Evolutionary conservation across 2,329 filamentous ascomycete genomes (phyloP), one percentile per base, ranked within the genome.

Genomic region (Emydomyces testavorans): DNA sequence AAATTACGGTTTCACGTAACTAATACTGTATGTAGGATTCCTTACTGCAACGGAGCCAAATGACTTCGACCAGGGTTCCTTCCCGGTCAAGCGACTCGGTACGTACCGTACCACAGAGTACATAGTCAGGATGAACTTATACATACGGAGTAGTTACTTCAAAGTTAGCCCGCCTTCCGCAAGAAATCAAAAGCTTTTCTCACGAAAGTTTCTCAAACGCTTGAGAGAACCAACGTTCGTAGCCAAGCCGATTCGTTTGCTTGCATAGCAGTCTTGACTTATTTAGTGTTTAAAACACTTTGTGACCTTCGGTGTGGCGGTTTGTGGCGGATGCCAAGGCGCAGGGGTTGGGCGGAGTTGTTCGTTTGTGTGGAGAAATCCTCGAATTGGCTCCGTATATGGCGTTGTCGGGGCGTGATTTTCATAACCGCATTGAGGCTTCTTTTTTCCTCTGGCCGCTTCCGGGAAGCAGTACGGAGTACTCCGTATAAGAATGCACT

Each of bases 291-390:
- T 39, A 31, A 32, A 46, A 23, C 44, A 6, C 11, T 29, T 6
- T 34, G 5, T 18, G 35, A 18, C 36, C 23, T 46, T 47, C 36
- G 34, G 45, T 44, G 41, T 38, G 35, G 45, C 18, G 28, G 26
- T 16, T 24, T 13, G 13, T 39, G 35, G 26, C 26, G 16, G 11
- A 6, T 16, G 36, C 45, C 45, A 47, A 47, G 45, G 26, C 26
- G 13, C 45, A 47, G 36, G 45, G 45, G 23, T 8, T 23, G 24
- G 28, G 16, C 29, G 23, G n/a, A 16, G 8, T 18, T n/a, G n/a
- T n/a, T n/a, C n/a, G n/a, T n/a, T n/a, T n/a, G n/a, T n/a, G n/a
- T n/a, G n/a, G n/a, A n/a, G n/a, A n/a, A n/a, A n/a, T 15, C 31
- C 8, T 10, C 4, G 3, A 11, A 34, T 15, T 34, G 31, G 31